Evolutionary conservation across 495 filamentous ascomycete genomes (phyloP).

Genomic region (Schizothecium vesticola): DNA sequence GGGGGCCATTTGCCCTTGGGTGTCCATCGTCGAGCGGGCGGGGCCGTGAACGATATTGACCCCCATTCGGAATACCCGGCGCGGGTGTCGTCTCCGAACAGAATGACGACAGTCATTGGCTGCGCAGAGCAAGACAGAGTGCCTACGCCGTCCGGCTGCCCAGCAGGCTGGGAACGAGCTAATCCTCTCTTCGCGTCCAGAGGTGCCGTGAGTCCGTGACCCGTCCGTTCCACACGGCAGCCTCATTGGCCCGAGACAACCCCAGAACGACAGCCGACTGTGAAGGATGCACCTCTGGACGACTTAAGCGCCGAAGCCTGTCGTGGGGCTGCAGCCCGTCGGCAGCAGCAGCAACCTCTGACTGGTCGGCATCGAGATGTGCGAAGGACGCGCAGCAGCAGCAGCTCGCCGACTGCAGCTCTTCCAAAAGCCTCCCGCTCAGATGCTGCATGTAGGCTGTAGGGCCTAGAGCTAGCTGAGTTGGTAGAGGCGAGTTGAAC

Average conservation of each 20-base stretch:
- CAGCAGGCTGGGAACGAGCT: constrained; percentile 27
- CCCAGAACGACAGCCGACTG: constrained; percentile 17
- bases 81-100: not conserved
- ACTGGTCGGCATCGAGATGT: constrained; percentile 23
- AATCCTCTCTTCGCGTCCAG: not conserved
- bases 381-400: constrained; percentile 30
- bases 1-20: constrained; percentile 5
- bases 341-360: constrained; percentile 15
- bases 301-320: constrained; percentile 34
- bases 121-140: not conserved
- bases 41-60: constrained; percentile 5
- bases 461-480: constrained; percentile 1
- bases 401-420: not conserved
- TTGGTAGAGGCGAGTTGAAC: not conserved
- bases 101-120: not conserved
- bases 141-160: not conserved
- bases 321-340: constrained; percentile 30
- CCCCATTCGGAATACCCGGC: not conserved
- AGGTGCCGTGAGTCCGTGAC: not conserved
- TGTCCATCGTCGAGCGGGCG: not conserved
- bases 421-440: constrained; percentile 12
- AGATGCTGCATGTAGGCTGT: constrained; percentile 4
- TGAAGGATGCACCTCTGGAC: constrained; percentile 21
- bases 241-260: constrained; percentile 13
- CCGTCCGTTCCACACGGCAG: not conserved